A percentile compares a stretch with the other conserved stretches of the same genome.
phyloP scores from a whole-genome alignment of 2,329 filamentous ascomycete genomes.

The Rosellinia necatrix region DNA sequence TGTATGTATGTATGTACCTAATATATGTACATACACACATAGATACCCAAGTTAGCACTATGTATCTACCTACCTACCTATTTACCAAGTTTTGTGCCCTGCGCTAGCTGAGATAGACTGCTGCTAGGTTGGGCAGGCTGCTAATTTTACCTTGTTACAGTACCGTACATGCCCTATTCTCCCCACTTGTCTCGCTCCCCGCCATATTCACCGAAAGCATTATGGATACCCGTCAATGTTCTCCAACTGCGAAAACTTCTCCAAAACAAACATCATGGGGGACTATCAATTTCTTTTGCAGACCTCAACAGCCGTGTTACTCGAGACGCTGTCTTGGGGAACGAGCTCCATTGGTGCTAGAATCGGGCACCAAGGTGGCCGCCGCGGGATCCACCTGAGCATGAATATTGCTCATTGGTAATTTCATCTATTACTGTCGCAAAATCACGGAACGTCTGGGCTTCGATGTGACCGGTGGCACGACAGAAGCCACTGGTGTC shows the following conservation, averaged over 20 bases:
- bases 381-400: not conserved
- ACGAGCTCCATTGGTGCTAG: slow-evolving; percentile 1
- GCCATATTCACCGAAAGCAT: not conserved
- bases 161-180: not conserved
- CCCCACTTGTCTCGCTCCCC: slow-evolving; percentile 13
- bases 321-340: not conserved
- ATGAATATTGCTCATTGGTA: slow-evolving; percentile 3
- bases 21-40: no score
- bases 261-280: slow-evolving; percentile 16
- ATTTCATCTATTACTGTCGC: slow-evolving; percentile 19
- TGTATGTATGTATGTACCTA: no score
- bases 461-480: slow-evolving; percentile 2
- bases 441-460: slow-evolving; percentile 6
- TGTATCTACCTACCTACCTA: no score
- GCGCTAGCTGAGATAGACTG: no score
- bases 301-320: slow-evolving; percentile 6
- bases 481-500: slow-evolving; percentile 6
- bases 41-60: no score
- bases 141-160: slow-evolving; percentile 21
- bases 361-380: slow-evolving; percentile 6
- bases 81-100: no score
- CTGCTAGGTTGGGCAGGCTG: slow-evolving; percentile 6
- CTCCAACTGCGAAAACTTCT: slow-evolving; percentile 23
- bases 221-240: not conserved
- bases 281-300: slow-evolving; percentile 1